phyloP scores from a whole-genome alignment of 2,329 filamentous ascomycete species.

The Plenodomus tracheiphilus region DNA sequence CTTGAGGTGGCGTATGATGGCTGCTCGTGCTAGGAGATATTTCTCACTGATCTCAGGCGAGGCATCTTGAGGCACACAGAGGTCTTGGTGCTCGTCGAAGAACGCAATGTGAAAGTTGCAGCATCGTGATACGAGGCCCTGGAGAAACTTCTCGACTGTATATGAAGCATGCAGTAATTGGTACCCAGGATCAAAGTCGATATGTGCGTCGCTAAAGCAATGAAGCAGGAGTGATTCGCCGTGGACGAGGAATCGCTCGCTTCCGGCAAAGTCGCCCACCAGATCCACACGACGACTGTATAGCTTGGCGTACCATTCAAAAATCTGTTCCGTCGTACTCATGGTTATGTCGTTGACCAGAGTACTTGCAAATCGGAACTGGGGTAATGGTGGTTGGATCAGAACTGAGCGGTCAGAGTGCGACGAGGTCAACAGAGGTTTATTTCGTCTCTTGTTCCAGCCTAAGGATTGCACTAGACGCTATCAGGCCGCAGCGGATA shows the following conservation, averaged over 20 bases:
- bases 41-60: constrained; percentile 47
- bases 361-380: constrained; percentile 5
- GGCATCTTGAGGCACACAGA: constrained; percentile 58
- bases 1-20: constrained; percentile 67
- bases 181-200: constrained; percentile 68
- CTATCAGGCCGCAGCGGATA: constrained; percentile 9
- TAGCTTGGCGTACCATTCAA: constrained; percentile 42
- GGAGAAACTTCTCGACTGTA: constrained; percentile 67
- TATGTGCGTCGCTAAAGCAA: constrained; percentile 62
- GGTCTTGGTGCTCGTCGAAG: constrained; percentile 60
- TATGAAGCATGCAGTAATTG: constrained; percentile 73
- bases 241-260: constrained; percentile 72
- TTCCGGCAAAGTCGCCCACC: constrained; percentile 75
- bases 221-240: constrained; percentile 72
- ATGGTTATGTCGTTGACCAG: constrained; percentile 26
- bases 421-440: constrained; percentile 9
- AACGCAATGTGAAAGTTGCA: constrained; percentile 75
- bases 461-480: constrained; percentile 5
- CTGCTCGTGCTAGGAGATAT: constrained; percentile 64
- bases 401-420: constrained; percentile 8
- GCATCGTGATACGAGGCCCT: constrained; percentile 62
- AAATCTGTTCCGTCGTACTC: constrained; percentile 25
- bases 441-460: constrained; percentile 10
- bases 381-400: constrained; percentile 1
- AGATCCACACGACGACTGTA: constrained; percentile 52